A percentile compares a stretch with the other conserved stretches of the same genome.
Conservation (phyloP, 2,329 filamentous ascomycete genomes). For the Myriosclerotinia scirpicola region DNA sequence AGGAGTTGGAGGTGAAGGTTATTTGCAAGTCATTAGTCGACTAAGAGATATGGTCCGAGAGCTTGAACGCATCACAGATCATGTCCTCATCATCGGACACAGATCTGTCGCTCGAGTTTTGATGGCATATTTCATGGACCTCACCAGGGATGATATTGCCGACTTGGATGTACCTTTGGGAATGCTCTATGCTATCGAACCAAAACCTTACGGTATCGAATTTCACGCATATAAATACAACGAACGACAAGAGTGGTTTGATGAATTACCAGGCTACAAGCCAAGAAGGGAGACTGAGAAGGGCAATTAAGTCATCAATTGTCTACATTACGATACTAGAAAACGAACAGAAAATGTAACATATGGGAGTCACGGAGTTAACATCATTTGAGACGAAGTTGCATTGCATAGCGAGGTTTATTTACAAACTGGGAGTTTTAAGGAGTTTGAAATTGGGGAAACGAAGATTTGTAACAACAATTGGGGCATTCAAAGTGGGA, state of each 20-base stretch:
- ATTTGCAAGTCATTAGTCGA: slow-evolving; percentile 94
- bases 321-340: neutral
- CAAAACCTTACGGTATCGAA: slow-evolving; percentile 95
- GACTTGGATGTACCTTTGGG: slow-evolving; percentile 92
- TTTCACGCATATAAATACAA: slow-evolving; percentile 96
- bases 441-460: neutral
- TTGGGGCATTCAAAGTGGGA: slow-evolving; percentile 12
- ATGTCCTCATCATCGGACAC: slow-evolving; percentile 88
- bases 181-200: slow-evolving; percentile 91
- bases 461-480: slow-evolving; percentile 16
- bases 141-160: slow-evolving; percentile 87
- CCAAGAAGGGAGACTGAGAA: slow-evolving; percentile 54
- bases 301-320: slow-evolving; percentile 29
- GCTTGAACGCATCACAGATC: slow-evolving; percentile 94
- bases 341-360: slow-evolving; percentile 6
- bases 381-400: neutral
- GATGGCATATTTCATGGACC: slow-evolving; percentile 93
- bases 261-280: slow-evolving; percentile 81
- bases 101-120: slow-evolving; percentile 89
- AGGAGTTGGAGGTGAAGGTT: slow-evolving; percentile 91
- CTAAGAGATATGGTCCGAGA: slow-evolving; percentile 94
- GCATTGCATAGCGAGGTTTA: slow-evolving; percentile 20
- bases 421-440: slow-evolving; percentile 13
- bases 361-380: slow-evolving; percentile 6
- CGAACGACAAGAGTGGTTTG: slow-evolving; percentile 73